phyloP scores from a whole-genome alignment of 345 rosid genomes.

The Camelina neglecta region DNA sequence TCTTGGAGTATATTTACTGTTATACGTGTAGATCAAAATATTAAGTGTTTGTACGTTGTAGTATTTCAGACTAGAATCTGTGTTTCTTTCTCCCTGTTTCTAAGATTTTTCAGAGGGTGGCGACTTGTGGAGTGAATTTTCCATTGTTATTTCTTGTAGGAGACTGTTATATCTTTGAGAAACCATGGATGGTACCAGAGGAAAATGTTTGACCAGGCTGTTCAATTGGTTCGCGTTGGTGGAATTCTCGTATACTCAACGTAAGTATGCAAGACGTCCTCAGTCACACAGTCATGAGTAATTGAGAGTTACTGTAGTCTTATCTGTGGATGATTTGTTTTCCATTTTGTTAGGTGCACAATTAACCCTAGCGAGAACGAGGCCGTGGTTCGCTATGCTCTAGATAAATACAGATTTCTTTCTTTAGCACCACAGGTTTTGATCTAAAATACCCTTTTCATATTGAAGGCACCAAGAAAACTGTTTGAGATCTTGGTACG shows the following conservation, averaged over 20 bases:
- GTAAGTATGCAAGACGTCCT: conserved; percentile 53
- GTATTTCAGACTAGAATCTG: conserved; percentile 6
- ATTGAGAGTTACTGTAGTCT: conserved; percentile 1
- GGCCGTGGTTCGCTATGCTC: conserved; percentile 89
- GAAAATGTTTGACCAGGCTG: conserved; percentile 97
- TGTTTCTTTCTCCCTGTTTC: conserved; percentile 17
- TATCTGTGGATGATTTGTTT: conserved; percentile 19
- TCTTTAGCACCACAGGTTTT: conserved; percentile 87
- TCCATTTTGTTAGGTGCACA: conserved; percentile 71
- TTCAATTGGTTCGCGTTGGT: conserved; percentile 93
- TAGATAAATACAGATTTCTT: conserved; percentile 80
- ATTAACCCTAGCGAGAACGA: conserved; percentile 97
- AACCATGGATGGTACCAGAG: conserved; percentile 86
- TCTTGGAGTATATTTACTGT: conserved; percentile 7
- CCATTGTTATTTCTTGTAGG: conserved; percentile 55
- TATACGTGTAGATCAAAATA: background rate
- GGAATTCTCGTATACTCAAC: conserved; percentile 96
- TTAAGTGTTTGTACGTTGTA: background rate
- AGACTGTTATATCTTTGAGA: conserved; percentile 77
- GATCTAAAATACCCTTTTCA: conserved; percentile 9
- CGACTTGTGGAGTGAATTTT: background rate
- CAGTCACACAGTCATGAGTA: background rate
- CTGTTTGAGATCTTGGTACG: background rate
- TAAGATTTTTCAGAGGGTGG: conserved; percentile 10
- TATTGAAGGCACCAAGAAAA: background rate